Conservation (phyloP, 1,139 yeast genomes). For the Hyphopichia buzzinii region DNA sequence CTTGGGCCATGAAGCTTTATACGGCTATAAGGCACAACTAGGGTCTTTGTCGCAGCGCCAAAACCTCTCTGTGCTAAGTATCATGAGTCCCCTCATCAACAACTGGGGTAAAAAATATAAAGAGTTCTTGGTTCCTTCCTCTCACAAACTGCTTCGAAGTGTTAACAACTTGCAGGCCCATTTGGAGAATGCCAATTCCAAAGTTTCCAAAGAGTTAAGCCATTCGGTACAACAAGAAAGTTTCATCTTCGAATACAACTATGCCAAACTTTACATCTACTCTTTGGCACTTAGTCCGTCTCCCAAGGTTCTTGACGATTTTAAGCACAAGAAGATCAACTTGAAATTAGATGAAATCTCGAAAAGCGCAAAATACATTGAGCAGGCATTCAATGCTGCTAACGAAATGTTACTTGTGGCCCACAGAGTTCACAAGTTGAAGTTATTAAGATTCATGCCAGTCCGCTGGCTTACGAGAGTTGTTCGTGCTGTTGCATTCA, state of each 20-base stretch:
- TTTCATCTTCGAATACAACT: slow-evolving; percentile 76
- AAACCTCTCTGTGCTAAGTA: slow-evolving; percentile 66
- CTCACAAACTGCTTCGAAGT: slow-evolving; percentile 23
- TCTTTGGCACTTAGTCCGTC: slow-evolving; percentile 74
- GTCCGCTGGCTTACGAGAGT: slow-evolving; percentile 87
- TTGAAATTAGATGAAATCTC: slow-evolving; percentile 68
- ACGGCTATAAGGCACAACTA: slow-evolving; percentile 60
- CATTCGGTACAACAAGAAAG: slow-evolving; percentile 63
- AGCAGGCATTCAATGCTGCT: slow-evolving; percentile 81
- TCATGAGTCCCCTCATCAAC: slow-evolving; percentile 72
- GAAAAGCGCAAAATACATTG: slow-evolving; percentile 74
- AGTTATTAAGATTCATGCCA: slow-evolving; percentile 74
- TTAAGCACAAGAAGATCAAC: slow-evolving; percentile 20
- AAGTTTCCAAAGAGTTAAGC: slow-evolving; percentile 36
- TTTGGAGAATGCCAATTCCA: slow-evolving; percentile 37
- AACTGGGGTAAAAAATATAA: slow-evolving; percentile 73
- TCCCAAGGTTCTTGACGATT: slow-evolving; percentile 15
- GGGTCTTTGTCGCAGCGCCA: slow-evolving; percentile 59
- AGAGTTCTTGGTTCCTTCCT: slow-evolving; percentile 51
- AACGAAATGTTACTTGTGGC: slow-evolving; percentile 75
- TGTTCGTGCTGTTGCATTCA: slow-evolving; percentile 87
- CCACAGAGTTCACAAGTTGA: slow-evolving; percentile 63
- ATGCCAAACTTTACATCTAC: slow-evolving; percentile 77
- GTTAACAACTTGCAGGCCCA: slow-evolving; percentile 27
- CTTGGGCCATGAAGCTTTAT: slow-evolving; percentile 79